Conservation (phyloP, 768 basidiomycete genomes). For the Kwoniella sp. region DNA sequence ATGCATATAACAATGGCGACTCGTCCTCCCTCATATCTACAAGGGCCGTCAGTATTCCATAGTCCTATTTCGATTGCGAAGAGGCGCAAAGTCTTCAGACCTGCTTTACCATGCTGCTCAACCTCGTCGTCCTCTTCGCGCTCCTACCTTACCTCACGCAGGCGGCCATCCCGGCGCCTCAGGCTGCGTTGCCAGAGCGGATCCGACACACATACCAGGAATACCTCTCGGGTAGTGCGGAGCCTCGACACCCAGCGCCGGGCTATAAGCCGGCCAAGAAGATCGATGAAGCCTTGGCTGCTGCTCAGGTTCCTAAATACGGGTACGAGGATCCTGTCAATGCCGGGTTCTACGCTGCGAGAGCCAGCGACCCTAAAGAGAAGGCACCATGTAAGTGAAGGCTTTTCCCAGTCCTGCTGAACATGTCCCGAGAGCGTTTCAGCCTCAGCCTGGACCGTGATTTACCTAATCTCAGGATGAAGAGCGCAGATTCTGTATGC, state of each 20-base stretch:
- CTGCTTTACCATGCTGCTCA: background rate
- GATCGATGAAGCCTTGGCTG: too few relatives aligned
- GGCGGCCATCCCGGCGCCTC: background rate
- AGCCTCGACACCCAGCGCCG: conserved; percentile 18
- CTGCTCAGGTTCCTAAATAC: background rate
- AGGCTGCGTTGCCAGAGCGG: conserved; percentile 6
- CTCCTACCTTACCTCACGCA: conserved; percentile 4
- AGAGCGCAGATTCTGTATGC: background rate
- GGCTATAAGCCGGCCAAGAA: conserved; percentile 6
- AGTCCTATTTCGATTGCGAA: too few relatives aligned
- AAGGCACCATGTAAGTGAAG: conserved; percentile 8
- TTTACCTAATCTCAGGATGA: too few relatives aligned
- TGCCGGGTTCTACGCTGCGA: conserved; percentile 12
- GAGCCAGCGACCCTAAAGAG: background rate
- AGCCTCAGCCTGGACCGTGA: too few relatives aligned
- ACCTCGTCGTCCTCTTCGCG: conserved; percentile 11
- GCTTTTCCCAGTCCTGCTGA: background rate
- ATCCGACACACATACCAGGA: conserved; percentile 15
- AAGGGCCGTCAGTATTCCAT: too few relatives aligned
- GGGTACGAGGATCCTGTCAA: conserved; percentile 15
- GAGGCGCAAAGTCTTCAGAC: too few relatives aligned
- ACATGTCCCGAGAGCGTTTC: background rate
- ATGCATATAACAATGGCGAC: too few relatives aligned
- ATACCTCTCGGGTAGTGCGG: conserved; percentile 18
- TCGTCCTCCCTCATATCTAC: too few relatives aligned